phyloP scores from a whole-genome alignment of 2,329 filamentous ascomycete species.

The Aspergillus niger region DNA sequence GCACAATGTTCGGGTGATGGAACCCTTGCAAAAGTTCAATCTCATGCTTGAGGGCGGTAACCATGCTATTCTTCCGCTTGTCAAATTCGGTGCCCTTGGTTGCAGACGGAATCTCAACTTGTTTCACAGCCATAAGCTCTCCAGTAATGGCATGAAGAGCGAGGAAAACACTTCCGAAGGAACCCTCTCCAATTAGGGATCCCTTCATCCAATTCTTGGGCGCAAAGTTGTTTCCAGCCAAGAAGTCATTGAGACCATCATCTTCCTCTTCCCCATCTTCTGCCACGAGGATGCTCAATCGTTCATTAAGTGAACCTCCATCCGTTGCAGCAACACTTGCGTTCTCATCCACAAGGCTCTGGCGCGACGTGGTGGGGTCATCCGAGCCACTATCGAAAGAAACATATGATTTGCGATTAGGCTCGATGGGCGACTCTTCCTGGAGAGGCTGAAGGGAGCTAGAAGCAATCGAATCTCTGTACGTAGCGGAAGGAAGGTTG shows the following conservation, averaged over 20 bases:
- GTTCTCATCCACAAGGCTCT: conserved; percentile 84
- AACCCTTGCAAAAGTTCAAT: conserved; percentile 92
- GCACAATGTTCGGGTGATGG: conserved; percentile 95
- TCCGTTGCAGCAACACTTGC: conserved; percentile 67
- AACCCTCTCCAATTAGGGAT: conserved; percentile 92
- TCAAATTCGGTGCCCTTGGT: conserved; percentile 77
- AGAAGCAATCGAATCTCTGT: conserved; percentile 84
- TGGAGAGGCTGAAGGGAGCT: conserved; percentile 87
- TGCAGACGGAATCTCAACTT: conserved; percentile 87
- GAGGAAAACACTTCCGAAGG: conserved; percentile 93
- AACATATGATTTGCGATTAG: conserved; percentile 94
- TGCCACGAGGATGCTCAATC: conserved; percentile 79
- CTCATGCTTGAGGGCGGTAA: conserved; percentile 93
- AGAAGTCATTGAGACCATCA: conserved; percentile 84
- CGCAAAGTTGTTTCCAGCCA: conserved; percentile 90
- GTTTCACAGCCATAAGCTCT: conserved; percentile 96
- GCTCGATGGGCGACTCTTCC: conserved; percentile 84
- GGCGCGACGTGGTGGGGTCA: conserved; percentile 73
- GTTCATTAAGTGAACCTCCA: conserved; percentile 74
- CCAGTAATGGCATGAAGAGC: conserved; percentile 94
- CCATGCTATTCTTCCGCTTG: conserved; percentile 94
- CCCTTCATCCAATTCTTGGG: conserved; percentile 99
- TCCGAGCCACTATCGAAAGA: conserved; percentile 66
- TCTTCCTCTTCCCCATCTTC: conserved; percentile 92
- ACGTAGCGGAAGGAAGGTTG: conserved; percentile 62